Evolutionary conservation across 2,329 filamentous ascomycete genomes (phyloP), one percentile per base, ranked within the genome.

Genomic region (Peltaster fructicola): DNA sequence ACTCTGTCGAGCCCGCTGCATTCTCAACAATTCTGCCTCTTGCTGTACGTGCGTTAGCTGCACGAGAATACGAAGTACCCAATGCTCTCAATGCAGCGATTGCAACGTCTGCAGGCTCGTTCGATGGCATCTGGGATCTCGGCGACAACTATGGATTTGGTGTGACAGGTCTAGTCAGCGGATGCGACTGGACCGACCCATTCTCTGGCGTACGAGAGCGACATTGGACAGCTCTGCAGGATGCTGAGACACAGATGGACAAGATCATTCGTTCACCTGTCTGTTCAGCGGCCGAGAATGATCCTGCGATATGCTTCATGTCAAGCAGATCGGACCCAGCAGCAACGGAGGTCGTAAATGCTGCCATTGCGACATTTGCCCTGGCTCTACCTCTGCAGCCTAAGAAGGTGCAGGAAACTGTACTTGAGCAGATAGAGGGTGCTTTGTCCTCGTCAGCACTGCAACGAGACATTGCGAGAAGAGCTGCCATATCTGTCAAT

Each of bases 91-190:
- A 85, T 42, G 77, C 80, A 8, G 81, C 84, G 0, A 93, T 98
- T 41, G 85, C 85, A 10, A 88, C 75, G 37, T 79, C 84, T 9
- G 79, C 82, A 1, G 81, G 79, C 5, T 77, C 72, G 3, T 93
- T 95, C 42, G 88, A 98, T 41, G 84, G 73, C 1, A 69, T 98
- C 18, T 98, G 88, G 88, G 85, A 95, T 34, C 68, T 92, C 5
- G 77, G 73, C 6, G 88, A 98, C 48, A 95, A 95, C 44, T 84
- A 74, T 39, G 85, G 84, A 1, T 95, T 92, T 49, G 88, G 90
- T 3, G 74, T 98, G 9, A 91, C 80, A 7, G 80, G 84, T 1
- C 57, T 95, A 12, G 72, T 91, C 2, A 64, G 68, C 12, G 79
- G 81, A 0, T 82, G 88, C 44, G 67, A 74, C 26, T 60, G 82